Conservation (phyloP, 2,329 filamentous ascomycete species). For the Arthrobotrys iridis region DNA sequence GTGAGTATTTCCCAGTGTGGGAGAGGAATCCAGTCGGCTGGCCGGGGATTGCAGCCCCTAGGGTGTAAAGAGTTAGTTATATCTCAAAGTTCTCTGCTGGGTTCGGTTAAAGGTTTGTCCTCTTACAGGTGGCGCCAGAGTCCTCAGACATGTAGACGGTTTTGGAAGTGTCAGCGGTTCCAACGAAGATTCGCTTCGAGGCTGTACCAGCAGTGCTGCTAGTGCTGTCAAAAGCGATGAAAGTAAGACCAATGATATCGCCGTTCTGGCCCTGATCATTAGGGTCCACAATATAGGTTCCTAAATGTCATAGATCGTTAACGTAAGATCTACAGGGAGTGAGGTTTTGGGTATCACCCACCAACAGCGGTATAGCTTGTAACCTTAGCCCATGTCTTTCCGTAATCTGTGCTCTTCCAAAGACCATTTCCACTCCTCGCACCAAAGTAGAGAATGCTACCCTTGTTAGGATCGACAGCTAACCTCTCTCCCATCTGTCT, state of each 20-base stretch:
- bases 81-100: background rate
- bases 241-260: constrained; percentile 66
- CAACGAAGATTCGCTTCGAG: constrained; percentile 69
- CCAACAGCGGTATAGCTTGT: constrained; percentile 65
- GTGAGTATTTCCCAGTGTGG: constrained; percentile 67
- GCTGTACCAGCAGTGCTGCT: constrained; percentile 64
- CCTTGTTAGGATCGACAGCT: constrained; percentile 69
- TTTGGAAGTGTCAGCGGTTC: constrained; percentile 66
- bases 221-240: constrained; percentile 68
- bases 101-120: background rate
- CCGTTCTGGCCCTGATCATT: constrained; percentile 64
- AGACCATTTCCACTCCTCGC: constrained; percentile 70
- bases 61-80: background rate
- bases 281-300: constrained; percentile 65
- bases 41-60: constrained; percentile 63
- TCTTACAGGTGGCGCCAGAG: constrained; percentile 66
- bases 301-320: constrained; percentile 56
- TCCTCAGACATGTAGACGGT: constrained; percentile 69
- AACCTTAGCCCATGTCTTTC: constrained; percentile 68
- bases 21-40: constrained; percentile 68
- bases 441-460: constrained; percentile 69
- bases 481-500: constrained; percentile 69
- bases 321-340: background rate
- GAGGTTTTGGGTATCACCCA: background rate
- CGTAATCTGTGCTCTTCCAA: constrained; percentile 69